Evolutionary conservation across 148 eudicot species (phyloP), one percentile per base, ranked within the genome.

Genomic region (Dianthus caryophyllus): DNA sequence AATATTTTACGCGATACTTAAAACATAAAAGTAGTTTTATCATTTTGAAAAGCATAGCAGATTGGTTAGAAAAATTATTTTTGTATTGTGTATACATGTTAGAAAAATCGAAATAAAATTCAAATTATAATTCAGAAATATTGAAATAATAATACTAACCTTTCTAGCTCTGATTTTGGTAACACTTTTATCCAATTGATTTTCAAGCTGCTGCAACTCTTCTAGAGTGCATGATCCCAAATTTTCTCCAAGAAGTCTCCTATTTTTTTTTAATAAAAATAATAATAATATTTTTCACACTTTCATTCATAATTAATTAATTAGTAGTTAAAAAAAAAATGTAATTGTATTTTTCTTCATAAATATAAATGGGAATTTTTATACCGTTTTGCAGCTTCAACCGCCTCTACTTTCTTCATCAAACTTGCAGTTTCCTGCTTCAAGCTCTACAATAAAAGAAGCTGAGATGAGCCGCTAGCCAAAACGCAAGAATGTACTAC

Each of bases 231-330:
- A 89, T 58, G 90, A 56, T 38, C 83, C 85, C 53, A 93, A 50
- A 43, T 87, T 84, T 74, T 89, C 96, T 70, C 98, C 98, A 67
- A 93, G 73, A 41, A 93, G 84, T 78, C 77, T 87, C 83, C 98
- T 90, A 61, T 15, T 58, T 29, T 57, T 53, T 3, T n/a, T n/a
- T n/a, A n/a, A n/a, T n/a, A n/a, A n/a, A n/a, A n/a, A n/a, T n/a
- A n/a, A n/a, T n/a, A n/a, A n/a, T n/a, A n/a, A n/a, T n/a, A n/a
- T n/a, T n/a, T 24, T 26, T 10, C 24, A 58, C 41, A 58, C 17
- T 25, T n/a, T 58, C 6, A 16, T 29, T 7, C 38, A 0, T 16
- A 22, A 29, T 58, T 2, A 7, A 7, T 33, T 2, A 2, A 47
- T n/a, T 14, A 47, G 20, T 18, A 41, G 11, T 41, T 41, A 41